Evolutionary conservation across 2,329 filamentous ascomycete genomes (phyloP), one percentile per base, ranked within the genome.

Genomic region (Penicillium psychrosexuale): DNA sequence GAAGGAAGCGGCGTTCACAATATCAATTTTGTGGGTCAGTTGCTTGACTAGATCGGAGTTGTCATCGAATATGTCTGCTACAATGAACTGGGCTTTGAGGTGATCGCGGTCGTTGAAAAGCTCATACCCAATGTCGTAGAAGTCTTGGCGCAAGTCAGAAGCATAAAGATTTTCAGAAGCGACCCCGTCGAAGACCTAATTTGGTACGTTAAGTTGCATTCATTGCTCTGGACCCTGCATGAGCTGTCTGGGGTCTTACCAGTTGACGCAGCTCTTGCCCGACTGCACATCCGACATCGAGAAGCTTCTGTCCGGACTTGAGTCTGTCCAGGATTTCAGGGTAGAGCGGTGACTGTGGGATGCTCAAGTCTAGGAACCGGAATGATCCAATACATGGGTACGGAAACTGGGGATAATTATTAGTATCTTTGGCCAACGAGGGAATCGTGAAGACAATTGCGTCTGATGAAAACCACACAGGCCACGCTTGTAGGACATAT

Each of bases 121-220:
- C 51, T 86, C 82, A 66, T 86, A 84, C 28, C 83, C 83, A n/a
- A 82, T 68, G 11, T 82, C 75, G 49, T 84, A 75, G 60, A 84
- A 82, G n/a, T 71, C 72, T 19, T 73, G 61, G 40, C 79, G 74
- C 3, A 82, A 58, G 57, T 84, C 82, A 3, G 75, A 72, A 17
- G 80, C 82, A 55, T 78, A 78, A n/a, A 84, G 67, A 43, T 78
- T 76, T 15, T 72, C 66, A 5, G 76, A 71, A 24, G 77, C 69
- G 8, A 80, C 80, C 19, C 82, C 82, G 53, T 82, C 80, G 47
- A 54, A 63, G n/a, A 57, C 53, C 62, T 64, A 11, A 7, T 17
- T 12, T 49, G 8, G 2, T 11, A 5, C 9, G 49, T 45, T 42
- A 52, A 1, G 3, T 19, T 7, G 5, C 1, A 3, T 28, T 40